Conservation (phyloP, 163 green algal genomes). For the Chlorella variabilis region DNA sequence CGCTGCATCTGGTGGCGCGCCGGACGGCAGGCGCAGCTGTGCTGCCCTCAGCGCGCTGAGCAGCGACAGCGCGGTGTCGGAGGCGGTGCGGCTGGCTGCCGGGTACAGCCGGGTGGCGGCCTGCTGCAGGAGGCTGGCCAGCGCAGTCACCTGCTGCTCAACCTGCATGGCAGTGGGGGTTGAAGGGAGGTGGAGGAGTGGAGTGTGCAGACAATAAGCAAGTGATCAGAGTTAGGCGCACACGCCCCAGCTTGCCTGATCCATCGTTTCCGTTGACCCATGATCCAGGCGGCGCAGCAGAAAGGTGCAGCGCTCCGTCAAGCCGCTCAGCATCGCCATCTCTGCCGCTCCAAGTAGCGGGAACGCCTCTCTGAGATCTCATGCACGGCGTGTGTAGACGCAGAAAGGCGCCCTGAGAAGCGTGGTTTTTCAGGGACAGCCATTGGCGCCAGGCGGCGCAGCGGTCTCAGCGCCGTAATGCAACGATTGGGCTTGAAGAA, state of each 20-base stretch:
- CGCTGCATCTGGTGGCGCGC: not conserved
- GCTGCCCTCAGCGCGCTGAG: not conserved
- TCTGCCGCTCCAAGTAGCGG: too few species aligned
- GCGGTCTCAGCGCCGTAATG: too few species aligned
- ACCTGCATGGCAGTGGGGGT: not conserved
- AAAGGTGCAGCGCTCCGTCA: not conserved
- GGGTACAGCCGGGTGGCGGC: conserved; percentile 10
- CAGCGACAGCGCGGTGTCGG: not conserved
- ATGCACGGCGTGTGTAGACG: too few species aligned
- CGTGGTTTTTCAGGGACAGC: too few species aligned
- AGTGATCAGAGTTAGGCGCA: too few species aligned
- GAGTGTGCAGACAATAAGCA: not conserved
- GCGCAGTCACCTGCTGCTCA: not conserved
- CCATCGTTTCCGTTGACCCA: too few species aligned
- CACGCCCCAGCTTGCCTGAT: too few species aligned
- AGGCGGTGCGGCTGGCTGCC: not conserved
- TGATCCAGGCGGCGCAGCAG: too few species aligned
- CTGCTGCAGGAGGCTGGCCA: conserved; percentile 22
- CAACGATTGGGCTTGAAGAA: too few species aligned
- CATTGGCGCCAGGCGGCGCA: too few species aligned
- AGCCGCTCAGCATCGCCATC: not conserved
- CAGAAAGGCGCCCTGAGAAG: too few species aligned
- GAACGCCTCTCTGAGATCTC: too few species aligned
- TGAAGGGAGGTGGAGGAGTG: not conserved
- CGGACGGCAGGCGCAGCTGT: not conserved